These are phyloP conservation scores for Cafeteria roenbergensis DNA, from an alignment of 108 stramenopile genomes.

Conservation along the genomic window DNA sequence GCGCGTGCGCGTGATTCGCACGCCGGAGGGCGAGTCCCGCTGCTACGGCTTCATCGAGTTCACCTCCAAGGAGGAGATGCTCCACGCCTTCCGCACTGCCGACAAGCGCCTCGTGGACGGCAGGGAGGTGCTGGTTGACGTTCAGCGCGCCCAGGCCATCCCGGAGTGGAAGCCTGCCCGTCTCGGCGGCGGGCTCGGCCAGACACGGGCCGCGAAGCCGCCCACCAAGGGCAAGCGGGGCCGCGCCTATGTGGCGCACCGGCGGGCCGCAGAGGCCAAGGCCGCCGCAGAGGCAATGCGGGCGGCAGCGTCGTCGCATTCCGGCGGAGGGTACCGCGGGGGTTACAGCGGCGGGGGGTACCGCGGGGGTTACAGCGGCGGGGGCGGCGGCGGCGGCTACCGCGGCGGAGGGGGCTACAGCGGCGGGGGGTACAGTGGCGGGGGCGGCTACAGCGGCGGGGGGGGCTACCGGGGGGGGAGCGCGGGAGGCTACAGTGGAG, in stretches of 20 bases:
- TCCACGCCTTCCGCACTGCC: slow-evolving; percentile 64
- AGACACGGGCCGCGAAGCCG: slow-evolving; percentile 31
- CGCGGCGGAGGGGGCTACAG: neutral
- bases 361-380: neutral
- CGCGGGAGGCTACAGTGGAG: neutral
- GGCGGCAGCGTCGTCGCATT: too few species aligned
- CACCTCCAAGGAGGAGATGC: slow-evolving; percentile 55
- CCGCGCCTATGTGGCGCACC: neutral
- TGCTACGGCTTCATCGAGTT: slow-evolving; percentile 92
- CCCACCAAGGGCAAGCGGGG: neutral
- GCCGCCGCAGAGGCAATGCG: too few species aligned
- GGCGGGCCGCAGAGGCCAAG: neutral
- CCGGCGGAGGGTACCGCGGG: too few species aligned
- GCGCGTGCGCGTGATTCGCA: slow-evolving; percentile 60
- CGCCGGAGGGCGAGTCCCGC: slow-evolving; percentile 33
- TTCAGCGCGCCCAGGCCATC: slow-evolving; percentile 91
- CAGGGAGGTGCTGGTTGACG: slow-evolving; percentile 71
- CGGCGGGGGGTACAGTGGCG: neutral
- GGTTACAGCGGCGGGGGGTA: neutral
- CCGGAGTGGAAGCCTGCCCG: slow-evolving; percentile 72
- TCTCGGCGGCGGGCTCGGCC: slow-evolving; percentile 75
- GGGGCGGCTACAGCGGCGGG: neutral
- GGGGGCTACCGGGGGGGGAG: slow-evolving; percentile 1
- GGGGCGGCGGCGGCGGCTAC: neutral
- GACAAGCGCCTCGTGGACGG: slow-evolving; percentile 84